Percentiles rank a stretch among this genome's conserved stretches.
Evolutionary conservation across 306 rosid species (phyloP).

Genomic region (Pueraria montana): DNA sequence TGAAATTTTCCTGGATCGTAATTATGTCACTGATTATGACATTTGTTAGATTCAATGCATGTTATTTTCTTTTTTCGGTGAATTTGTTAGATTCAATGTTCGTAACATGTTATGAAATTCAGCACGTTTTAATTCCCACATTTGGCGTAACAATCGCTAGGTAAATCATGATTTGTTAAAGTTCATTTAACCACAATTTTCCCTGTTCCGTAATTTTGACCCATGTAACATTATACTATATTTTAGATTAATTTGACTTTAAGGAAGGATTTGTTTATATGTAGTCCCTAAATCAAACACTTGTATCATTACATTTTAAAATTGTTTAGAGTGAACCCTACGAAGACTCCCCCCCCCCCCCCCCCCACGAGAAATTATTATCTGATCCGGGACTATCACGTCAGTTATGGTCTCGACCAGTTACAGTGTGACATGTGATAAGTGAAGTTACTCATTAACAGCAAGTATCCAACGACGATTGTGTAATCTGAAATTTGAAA

Average conservation of each 20-base stretch:
- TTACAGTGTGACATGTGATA: no score
- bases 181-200: slow-evolving; percentile 9
- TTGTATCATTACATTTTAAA: neutral
- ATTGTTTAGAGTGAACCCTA: neutral
- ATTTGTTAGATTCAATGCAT: slow-evolving; percentile 40
- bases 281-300: neutral
- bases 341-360: no score
- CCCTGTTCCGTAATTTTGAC: neutral
- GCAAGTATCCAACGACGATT: no score
- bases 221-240: neutral
- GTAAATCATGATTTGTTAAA: neutral
- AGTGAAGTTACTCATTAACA: no score
- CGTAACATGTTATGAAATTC: neutral
- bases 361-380: no score
- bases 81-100: slow-evolving; percentile 44
- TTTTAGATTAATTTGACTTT: neutral
- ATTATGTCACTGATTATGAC: neutral
- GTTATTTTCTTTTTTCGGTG: neutral
- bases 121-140: neutral
- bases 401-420: no score
- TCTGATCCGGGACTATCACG: no score
- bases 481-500: no score
- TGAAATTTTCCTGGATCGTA: neutral
- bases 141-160: neutral
- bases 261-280: neutral